Percentiles rank a stretch among this genome's conserved stretches.
Conservation (phyloP, 331 rosid species). For the Acacia pycnantha region DNA sequence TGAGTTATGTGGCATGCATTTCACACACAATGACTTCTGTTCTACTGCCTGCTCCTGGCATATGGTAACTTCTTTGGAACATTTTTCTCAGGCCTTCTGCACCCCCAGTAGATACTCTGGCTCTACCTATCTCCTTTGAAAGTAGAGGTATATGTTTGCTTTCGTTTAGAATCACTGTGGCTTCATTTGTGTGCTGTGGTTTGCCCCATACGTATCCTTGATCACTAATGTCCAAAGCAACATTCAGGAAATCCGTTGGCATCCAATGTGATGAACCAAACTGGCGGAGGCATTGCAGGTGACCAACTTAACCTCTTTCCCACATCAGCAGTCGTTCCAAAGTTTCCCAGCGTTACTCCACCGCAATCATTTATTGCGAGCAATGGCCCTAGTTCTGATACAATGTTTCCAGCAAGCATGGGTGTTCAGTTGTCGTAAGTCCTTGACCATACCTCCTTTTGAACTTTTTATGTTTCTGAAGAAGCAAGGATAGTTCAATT, state of each 20-base stretch:
- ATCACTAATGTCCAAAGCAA: slow-evolving; percentile 22
- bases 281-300: slow-evolving; percentile 33
- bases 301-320: slow-evolving; percentile 38
- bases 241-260: slow-evolving; percentile 38
- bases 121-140: slow-evolving; percentile 39
- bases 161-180: not conserved
- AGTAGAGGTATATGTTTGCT: slow-evolving; percentile 36
- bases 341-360: slow-evolving; percentile 35
- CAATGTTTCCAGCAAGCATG: slow-evolving; percentile 36
- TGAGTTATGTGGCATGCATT: not conserved
- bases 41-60: slow-evolving; percentile 16
- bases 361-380: slow-evolving; percentile 29
- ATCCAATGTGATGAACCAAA: slow-evolving; percentile 37
- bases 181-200: slow-evolving; percentile 19
- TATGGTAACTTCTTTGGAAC: slow-evolving; percentile 24
- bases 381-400: slow-evolving; percentile 30
- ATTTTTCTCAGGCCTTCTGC: slow-evolving; percentile 50
- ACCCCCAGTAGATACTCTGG: slow-evolving; percentile 35
- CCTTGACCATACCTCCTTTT: not conserved
- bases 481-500: slow-evolving; percentile 19
- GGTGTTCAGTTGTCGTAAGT: slow-evolving; percentile 60
- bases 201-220: slow-evolving; percentile 15
- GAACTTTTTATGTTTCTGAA: slow-evolving; percentile 11
- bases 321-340: slow-evolving; percentile 32
- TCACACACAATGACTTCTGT: not conserved